Percentiles rank a stretch among this genome's conserved stretches.
Evolutionary conservation across 1,284 basidiomycete species (phyloP).

Genomic region (Lignosus rhinocerotis): DNA sequence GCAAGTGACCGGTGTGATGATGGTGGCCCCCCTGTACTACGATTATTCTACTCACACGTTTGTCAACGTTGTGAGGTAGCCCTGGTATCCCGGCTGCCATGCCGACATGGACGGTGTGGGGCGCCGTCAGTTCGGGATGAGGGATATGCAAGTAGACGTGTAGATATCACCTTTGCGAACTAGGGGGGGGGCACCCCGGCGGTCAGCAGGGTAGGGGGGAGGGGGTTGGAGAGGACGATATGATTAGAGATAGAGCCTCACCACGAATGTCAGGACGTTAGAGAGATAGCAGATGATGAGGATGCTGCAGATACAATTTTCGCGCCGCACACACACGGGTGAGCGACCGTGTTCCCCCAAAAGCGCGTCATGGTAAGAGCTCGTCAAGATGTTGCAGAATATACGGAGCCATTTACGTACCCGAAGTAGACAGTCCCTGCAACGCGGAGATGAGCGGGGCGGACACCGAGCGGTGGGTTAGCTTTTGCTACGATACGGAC

Average conservation of each 20-base stretch:
- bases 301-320: neutral
- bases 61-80: neutral
- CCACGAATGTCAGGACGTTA: slow-evolving; percentile 3
- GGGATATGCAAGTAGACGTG: neutral
- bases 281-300: slow-evolving; percentile 1
- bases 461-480: no score
- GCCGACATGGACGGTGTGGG: neutral
- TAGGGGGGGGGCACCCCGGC: no score
- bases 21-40: no score
- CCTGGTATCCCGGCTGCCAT: neutral
- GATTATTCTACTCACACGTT: neutral
- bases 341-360: neutral
- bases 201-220: no score
- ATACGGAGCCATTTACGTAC: neutral
- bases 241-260: neutral
- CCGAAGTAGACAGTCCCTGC: neutral
- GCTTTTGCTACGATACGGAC: neutral
- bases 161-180: neutral
- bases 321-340: no score
- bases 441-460: no score
- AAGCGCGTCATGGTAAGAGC: neutral
- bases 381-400: no score
- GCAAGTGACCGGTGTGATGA: no score
- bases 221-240: neutral
- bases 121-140: neutral